Evolutionary conservation across 2,329 filamentous ascomycete genomes (phyloP), one percentile per base, ranked within the genome.

Genomic region (Botryotinia globosa): DNA sequence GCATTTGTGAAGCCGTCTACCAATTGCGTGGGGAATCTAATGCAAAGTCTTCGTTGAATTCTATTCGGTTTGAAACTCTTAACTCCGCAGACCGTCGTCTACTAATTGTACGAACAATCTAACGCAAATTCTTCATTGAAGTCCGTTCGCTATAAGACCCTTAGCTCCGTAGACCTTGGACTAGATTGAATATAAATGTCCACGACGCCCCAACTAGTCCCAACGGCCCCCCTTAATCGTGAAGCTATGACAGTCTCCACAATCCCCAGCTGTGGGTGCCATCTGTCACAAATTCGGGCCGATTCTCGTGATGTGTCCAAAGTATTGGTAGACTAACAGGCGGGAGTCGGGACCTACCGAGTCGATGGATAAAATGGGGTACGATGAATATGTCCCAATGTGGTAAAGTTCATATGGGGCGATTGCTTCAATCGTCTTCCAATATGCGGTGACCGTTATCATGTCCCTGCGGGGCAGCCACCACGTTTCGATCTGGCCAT

Each of bases 231-330:
- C 25, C 32, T n/a, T 66, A 20, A 29, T 29, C n/a, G 34, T 42
- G 16, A 29, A 54, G 64, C 64, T 67, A 67, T 67, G 64, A 56
- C 64, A 29, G 54, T n/a, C 29, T 22, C 42, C 62, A 56, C 48
- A 54, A 67, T 48, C 29, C 42, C 20, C 42, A 18, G 62, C 22
- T 65, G 20, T 25, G 62, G 20, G 25, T 65, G 42, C 10, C 29
- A 48, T 42, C 42, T 67, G 34, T 14, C 45, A 67, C 64, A 56
- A 9, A 42, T 54, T 51, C 48, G 64, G 45, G 10, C 48, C 48
- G 25, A 67, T 4, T 56, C 32, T 54, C 25, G 10, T 29, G 32
- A 51, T 51, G 34, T 37, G 32, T 66, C 32, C 25, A 66, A 10
- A 39, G 22, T 37, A 32, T 25, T n/a, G 32, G 7, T 37, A 37